phyloP scores from a whole-genome alignment of 2,329 filamentous ascomycete genomes.

The Arthrobotrys entomopaga region DNA sequence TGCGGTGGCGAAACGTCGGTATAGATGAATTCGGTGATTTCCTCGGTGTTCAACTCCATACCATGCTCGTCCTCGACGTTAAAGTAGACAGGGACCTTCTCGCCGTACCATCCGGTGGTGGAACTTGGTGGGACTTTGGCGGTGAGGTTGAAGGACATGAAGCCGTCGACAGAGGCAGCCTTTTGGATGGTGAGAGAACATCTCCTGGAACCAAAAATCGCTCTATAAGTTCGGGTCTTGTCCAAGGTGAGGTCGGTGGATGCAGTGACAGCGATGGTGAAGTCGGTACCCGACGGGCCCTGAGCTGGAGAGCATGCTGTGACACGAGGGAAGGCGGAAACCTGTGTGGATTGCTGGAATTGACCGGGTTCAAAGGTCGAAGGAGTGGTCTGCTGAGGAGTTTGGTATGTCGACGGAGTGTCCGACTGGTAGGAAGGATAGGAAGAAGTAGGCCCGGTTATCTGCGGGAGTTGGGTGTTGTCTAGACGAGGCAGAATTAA shows the following conservation, averaged over 20 bases:
- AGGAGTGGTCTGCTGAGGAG: constrained; percentile 62
- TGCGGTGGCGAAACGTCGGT: constrained; percentile 64
- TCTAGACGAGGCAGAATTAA: constrained; percentile 41
- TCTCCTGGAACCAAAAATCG: constrained; percentile 82
- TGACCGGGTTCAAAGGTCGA: constrained; percentile 69
- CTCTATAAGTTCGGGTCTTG: constrained; percentile 68
- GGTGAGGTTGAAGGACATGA: constrained; percentile 71
- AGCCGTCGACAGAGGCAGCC: constrained; percentile 69
- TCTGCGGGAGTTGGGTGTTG: constrained; percentile 54
- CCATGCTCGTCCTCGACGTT: constrained; percentile 70
- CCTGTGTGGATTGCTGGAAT: constrained; percentile 74
- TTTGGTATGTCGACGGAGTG: constrained; percentile 57
- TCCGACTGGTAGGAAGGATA: constrained; percentile 50
- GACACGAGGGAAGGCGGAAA: constrained; percentile 71
- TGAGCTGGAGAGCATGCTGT: constrained; percentile 75
- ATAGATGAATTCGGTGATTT: constrained; percentile 73
- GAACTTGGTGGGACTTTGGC: constrained; percentile 76
- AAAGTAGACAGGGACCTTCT: constrained; percentile 70
- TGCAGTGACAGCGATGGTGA: constrained; percentile 80
- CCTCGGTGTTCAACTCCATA: constrained; percentile 65
- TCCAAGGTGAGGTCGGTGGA: constrained; percentile 74
- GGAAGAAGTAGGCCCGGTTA: constrained; percentile 50
- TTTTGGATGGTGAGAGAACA: constrained; percentile 72
- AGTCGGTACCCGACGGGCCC: constrained; percentile 75
- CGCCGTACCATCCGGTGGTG: constrained; percentile 68